Percentiles rank a stretch among this genome's conserved stretches.
Conservation (phyloP, 129 eudicot species). For the Heracleum sosnowskyi region DNA sequence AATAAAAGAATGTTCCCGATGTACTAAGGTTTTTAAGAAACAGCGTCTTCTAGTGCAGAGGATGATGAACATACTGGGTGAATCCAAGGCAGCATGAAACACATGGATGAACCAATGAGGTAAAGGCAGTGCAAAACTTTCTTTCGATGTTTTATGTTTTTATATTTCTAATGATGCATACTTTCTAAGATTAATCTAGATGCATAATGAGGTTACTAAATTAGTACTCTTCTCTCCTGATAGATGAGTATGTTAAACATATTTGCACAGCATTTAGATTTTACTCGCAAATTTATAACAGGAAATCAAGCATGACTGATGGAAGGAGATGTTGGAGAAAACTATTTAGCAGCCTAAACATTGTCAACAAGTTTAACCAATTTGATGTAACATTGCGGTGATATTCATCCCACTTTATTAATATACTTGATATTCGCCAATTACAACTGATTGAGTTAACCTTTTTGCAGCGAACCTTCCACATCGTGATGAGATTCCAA, state of each 20-base stretch:
- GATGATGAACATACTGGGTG: not conserved
- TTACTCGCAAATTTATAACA: not conserved
- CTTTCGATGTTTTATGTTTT: not conserved
- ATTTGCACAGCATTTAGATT: not conserved
- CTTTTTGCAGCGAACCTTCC: not conserved
- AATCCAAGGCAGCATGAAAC: not conserved
- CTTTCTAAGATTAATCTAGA: not conserved
- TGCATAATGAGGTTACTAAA: not conserved
- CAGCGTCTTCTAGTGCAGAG: not conserved
- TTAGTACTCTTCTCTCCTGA: too few species aligned
- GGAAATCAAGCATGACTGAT: not conserved
- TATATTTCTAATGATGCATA: not conserved
- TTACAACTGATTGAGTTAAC: not conserved
- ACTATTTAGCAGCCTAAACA: slow-evolving; percentile 1
- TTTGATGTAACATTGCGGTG: not conserved
- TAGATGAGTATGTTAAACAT: not conserved
- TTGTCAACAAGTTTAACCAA: not conserved
- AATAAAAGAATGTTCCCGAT: not conserved
- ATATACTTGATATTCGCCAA: not conserved
- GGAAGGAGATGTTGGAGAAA: slow-evolving; percentile 1
- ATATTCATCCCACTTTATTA: not conserved
- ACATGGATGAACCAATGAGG: not conserved
- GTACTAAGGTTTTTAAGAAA: not conserved
- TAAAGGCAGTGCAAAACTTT: not conserved
- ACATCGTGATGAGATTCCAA: not conserved